phyloP scores from a whole-genome alignment of 2,329 filamentous ascomycete species.

The Trichoderma sp. region DNA sequence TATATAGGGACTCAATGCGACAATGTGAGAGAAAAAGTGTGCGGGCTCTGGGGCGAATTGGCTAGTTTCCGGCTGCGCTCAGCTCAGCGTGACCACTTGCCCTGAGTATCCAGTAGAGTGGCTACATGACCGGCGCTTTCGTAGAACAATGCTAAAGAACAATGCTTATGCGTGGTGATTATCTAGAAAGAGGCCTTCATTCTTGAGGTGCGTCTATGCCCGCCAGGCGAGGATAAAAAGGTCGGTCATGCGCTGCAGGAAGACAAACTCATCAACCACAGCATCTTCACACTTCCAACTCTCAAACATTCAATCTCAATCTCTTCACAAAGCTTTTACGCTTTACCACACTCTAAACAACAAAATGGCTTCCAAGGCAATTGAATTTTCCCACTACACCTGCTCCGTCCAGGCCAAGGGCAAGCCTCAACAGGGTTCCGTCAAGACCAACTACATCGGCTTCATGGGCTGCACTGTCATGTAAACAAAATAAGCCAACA shows the following conservation, averaged over 20 bases:
- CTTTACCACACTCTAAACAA: not conserved
- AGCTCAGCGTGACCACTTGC: not conserved
- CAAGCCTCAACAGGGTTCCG: not conserved
- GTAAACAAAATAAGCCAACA: slow-evolving; percentile 35
- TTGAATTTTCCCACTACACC: too few relatives aligned
- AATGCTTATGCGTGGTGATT: not conserved
- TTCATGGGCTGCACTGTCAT: slow-evolving; percentile 42
- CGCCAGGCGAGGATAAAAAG: not conserved
- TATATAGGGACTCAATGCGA: not conserved
- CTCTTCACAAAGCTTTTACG: not conserved
- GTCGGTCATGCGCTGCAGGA: not conserved
- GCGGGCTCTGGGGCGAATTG: not conserved
- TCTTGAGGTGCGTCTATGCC: too few relatives aligned
- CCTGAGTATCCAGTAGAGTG: not conserved
- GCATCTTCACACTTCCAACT: not conserved
- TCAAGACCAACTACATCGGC: not conserved
- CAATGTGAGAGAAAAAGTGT: not conserved
- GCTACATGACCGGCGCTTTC: not conserved
- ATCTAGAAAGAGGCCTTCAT: not conserved
- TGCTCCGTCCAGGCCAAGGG: not conserved
- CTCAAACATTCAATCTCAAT: not conserved
- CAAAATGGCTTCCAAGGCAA: not conserved
- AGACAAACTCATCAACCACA: not conserved
- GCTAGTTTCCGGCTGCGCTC: not conserved
- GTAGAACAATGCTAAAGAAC: not conserved